Base-by-base conservation (phyloP, 352 stramenopile species). In the Phytophthora cactorum region DNA sequence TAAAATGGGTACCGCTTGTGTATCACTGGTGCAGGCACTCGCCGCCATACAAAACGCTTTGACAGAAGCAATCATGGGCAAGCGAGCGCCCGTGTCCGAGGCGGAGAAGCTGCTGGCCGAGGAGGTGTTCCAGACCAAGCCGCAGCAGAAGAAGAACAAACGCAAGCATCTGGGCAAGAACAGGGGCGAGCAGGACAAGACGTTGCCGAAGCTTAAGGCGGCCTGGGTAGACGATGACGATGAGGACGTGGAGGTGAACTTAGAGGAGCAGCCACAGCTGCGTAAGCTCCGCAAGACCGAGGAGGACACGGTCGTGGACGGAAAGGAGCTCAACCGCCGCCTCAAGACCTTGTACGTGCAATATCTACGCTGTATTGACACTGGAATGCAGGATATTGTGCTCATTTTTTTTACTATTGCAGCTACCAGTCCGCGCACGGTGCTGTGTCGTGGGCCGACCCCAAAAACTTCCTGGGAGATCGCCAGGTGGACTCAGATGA, bases 161-260 rank as follows among this genome's bases (percentile, higher is more conserved):
- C 54, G 53, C 25, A 84, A 73, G 50, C 79, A 83, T 43, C 54
- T 74, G n/a, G 49, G 32, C 27, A 58, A 68, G 55, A 59, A 52
- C 34, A 77, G 75, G 29, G 27, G 56, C 10, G 27, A 58, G 5
- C 53, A 63, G 14, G 32, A 44, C 2, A 61, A 57, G 10, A 7
- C 52, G 4, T 45, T 5, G 14, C 52, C 45, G 1, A 70, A 72
- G 27, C 53, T 86, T 10, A 77, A 88, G 45, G 73, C 84, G 0
- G 91, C 87, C 15, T 97, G 91, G 91, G 78, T 93, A 45, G 91
- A 97, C 72, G 90, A 97, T 7, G 91, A 97, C 56, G 91, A 97
- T 59, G 79, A 77, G 6, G 64, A 83, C 15, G 74, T 96, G 15
- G 60, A 88, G 36, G 82, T 97, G 49, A 89, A 84, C 59, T 68